phyloP scores from a whole-genome alignment of 2,329 filamentous ascomycete genomes.

The Laburnicola sp. region DNA sequence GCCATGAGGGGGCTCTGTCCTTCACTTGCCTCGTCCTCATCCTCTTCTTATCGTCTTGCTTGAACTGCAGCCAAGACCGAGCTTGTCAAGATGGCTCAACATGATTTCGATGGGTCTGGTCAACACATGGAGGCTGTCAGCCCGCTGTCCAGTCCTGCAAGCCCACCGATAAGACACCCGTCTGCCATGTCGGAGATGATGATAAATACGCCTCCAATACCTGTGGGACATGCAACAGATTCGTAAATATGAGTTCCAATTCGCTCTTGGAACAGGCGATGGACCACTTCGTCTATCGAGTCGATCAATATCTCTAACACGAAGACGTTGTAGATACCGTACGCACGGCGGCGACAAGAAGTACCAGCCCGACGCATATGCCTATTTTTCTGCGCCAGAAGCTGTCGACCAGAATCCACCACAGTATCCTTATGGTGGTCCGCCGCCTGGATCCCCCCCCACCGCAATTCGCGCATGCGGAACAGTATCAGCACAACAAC shows the following conservation, averaged over 20 bases:
- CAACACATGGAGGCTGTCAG: slow-evolving; percentile 12
- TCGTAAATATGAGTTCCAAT: slow-evolving; percentile 1
- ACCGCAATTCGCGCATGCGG: not conserved
- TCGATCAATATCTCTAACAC: too few species aligned
- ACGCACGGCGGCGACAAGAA: slow-evolving; percentile 6
- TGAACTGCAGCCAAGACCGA: slow-evolving; percentile 1
- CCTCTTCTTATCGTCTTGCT: not conserved
- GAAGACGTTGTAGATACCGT: not conserved
- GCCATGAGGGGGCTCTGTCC: slow-evolving; percentile 1
- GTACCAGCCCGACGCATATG: slow-evolving; percentile 5
- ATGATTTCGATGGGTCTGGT: slow-evolving; percentile 7
- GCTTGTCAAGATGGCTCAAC: slow-evolving; percentile 5
- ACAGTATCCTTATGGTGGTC: slow-evolving; percentile 7
- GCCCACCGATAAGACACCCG: slow-evolving; percentile 2
- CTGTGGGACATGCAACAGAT: slow-evolving; percentile 2
- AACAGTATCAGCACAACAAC: slow-evolving; percentile 4
- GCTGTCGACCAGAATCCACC: slow-evolving; percentile 9
- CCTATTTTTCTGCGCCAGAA: slow-evolving; percentile 14
- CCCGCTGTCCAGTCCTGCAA: slow-evolving; percentile 3
- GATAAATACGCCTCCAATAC: slow-evolving; percentile 12
- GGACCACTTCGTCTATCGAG: not conserved
- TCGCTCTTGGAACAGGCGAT: not conserved
- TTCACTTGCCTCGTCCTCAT: not conserved
- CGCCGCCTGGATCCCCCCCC: slow-evolving; percentile 8
- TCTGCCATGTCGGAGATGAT: slow-evolving; percentile 12